Evolutionary conservation across 495 filamentous ascomycete genomes (phyloP).

Genomic region (Geopyxis carbonaria): DNA sequence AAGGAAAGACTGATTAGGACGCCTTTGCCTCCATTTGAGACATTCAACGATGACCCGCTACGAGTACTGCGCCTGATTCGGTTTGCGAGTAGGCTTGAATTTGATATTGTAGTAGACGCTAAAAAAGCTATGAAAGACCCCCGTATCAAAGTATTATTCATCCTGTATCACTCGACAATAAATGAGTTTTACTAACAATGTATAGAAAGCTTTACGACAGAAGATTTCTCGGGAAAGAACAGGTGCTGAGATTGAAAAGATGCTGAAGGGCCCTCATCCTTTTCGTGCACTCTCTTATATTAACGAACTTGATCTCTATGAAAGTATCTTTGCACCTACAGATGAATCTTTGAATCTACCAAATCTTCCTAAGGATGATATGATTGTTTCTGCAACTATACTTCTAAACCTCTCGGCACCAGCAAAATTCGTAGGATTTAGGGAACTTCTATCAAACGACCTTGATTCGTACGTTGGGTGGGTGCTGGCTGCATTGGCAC

Average conservation of each 20-base stretch:
- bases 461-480: conserved; percentile 49
- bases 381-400: conserved; percentile 6
- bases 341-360: conserved; percentile 23
- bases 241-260: conserved; percentile 71
- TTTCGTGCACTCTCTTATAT: conserved; percentile 51
- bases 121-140: conserved; percentile 56
- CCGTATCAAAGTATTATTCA: conserved; percentile 33
- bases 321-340: conserved; percentile 62
- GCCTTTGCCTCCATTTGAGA: conserved; percentile 74
- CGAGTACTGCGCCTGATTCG: conserved; percentile 76
- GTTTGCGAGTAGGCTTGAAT: conserved; percentile 73
- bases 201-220: conserved; percentile 48
- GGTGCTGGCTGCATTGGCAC: conserved; percentile 55
- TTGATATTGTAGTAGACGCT: conserved; percentile 50
- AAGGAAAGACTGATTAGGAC: conserved; percentile 55
- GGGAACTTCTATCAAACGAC: conserved; percentile 2
- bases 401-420: too few species aligned
- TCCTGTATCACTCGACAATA: not conserved
- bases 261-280: conserved; percentile 65
- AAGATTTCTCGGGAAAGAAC: conserved; percentile 91
- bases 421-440: too few species aligned
- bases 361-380: conserved; percentile 27
- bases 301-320: conserved; percentile 55
- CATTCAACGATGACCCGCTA: conserved; percentile 87
- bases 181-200: not conserved